These are phyloP conservation scores for Sorghum bicolor DNA, from an alignment of 176 grass and related monocot species.

Conservation along the genomic window Sorghum_bicolor_NCBIv3 NC_012873.2:64513001-64513500, in stretches of 20 bases:
- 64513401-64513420: not conserved
- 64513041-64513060: not conserved
- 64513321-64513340: not conserved
- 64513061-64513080: not conserved
- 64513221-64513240: not conserved
- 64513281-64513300: not conserved
- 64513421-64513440: conserved; percentile 11
- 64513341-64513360: not conserved
- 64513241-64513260: not conserved
- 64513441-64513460: conserved; percentile 17
- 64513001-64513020: not conserved
- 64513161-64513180: not conserved
- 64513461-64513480: conserved; percentile 21
- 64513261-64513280: not conserved
- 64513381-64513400: not conserved
- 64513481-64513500: conserved; percentile 28
- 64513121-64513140: not conserved
- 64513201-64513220: not conserved
- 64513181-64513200: not conserved
- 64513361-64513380: not conserved
- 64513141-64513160: not conserved
- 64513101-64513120: not conserved
- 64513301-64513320: not conserved
- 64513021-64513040: not conserved
- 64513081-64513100: not conserved